These are phyloP conservation scores for Naganishia antarctica DNA, from an alignment of 768 basidiomycete species.

Conservation along the genomic window DNA sequence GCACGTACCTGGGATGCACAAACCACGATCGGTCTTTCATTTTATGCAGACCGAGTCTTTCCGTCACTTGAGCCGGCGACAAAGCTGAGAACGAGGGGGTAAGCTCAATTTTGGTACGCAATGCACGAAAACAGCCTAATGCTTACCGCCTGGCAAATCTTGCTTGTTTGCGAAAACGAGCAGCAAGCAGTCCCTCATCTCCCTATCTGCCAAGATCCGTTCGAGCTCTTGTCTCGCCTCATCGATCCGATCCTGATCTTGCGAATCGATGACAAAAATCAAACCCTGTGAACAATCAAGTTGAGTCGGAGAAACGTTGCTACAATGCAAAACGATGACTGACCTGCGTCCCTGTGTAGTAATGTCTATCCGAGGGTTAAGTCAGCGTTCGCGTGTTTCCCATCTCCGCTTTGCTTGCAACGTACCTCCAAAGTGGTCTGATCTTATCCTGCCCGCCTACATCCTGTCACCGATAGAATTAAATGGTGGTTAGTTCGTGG, in stretches of 20 bases:
- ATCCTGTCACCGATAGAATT: conserved; percentile 56
- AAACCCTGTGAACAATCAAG: conserved; percentile 57
- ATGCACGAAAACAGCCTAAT: not conserved
- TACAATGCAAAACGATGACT: conserved; percentile 12
- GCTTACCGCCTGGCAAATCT: conserved; percentile 88
- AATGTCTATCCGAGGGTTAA: conserved; percentile 56
- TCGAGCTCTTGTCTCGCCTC: conserved; percentile 95
- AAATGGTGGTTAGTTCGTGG: not conserved
- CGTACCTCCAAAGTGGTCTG: conserved; percentile 59
- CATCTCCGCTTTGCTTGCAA: too few species aligned
- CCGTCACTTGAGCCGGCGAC: conserved; percentile 98
- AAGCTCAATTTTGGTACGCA: not conserved
- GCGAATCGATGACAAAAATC: conserved; percentile 96
- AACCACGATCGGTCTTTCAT: conserved; percentile 99
- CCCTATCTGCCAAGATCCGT: conserved; percentile 88
- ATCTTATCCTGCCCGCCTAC: conserved; percentile 61
- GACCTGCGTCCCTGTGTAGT: conserved; percentile 92
- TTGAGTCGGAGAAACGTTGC: not conserved
- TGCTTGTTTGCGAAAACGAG: conserved; percentile 99
- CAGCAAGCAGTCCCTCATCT: conserved; percentile 95
- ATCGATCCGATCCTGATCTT: conserved; percentile 89
- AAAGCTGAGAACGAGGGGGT: conserved; percentile 60
- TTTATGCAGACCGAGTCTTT: conserved; percentile 86
- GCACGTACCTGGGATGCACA: conserved; percentile 87
- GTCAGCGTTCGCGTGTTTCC: not conserved